phyloP scores from a whole-genome alignment of 768 basidiomycete genomes.

The Lactarius tabidus region DNA sequence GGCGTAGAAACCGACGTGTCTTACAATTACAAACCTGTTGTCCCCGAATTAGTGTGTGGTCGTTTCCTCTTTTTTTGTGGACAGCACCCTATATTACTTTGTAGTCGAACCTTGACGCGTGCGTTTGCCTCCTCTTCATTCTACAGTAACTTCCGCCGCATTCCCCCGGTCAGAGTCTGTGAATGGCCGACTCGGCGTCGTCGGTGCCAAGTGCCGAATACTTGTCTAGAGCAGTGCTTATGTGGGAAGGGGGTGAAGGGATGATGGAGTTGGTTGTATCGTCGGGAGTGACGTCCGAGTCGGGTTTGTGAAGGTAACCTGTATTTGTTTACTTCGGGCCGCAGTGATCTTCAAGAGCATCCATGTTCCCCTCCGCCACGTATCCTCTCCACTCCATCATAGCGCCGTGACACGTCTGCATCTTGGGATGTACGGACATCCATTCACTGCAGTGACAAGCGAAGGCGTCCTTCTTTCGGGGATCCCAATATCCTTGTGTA shows the following conservation, averaged over 20 bases:
- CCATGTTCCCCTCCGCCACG: background rate
- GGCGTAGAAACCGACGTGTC: too few species aligned
- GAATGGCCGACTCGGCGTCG: background rate
- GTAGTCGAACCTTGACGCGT: background rate
- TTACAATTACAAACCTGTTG: too few species aligned
- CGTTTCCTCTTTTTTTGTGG: background rate
- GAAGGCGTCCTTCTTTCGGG: background rate
- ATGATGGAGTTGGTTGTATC: background rate
- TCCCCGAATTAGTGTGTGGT: too few species aligned
- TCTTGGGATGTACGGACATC: background rate
- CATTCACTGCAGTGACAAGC: too few species aligned
- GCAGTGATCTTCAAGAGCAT: too few species aligned
- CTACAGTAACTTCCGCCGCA: background rate
- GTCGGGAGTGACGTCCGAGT: background rate
- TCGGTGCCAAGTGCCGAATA: background rate
- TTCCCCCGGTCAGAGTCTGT: background rate
- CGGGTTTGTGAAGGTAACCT: too few species aligned
- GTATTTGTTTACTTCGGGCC: background rate
- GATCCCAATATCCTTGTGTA: background rate
- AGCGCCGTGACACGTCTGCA: background rate
- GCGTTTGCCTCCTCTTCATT: background rate
- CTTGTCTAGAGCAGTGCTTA: background rate
- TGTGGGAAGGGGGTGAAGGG: background rate
- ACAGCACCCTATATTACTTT: background rate
- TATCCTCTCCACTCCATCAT: background rate